Base-by-base conservation (phyloP, 495 filamentous ascomycete genomes). In the Neurospora discreta region DNA sequence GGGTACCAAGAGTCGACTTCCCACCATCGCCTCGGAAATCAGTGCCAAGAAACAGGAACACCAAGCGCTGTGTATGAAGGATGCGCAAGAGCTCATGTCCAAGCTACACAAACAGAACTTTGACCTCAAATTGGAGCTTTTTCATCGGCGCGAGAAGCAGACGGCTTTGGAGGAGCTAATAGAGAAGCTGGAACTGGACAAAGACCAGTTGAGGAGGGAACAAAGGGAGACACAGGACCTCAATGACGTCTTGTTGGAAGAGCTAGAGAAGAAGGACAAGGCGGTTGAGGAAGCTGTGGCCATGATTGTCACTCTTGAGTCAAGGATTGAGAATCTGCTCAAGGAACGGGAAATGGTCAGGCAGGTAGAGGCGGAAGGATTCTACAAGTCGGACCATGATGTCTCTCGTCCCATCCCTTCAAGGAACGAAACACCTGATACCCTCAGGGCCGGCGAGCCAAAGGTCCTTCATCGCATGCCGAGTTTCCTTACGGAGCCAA, bases 31-130 rank as follows among this genome's bases (percentile, higher is more conserved):
- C 18, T 33, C 23, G 26, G 52, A 60, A 60, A 1, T 60, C 52
- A 60, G 52, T 33, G 70, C 79, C 69, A 84, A 81, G 69, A 80
- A 81, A 74, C 77, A 78, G 70, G 79, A 84, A 65, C 80, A 85
- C 76, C 52, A 60, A 16, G 23, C 52, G 13, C 52, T 13, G 16
- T 84, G 85, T 23, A 77, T 83, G 52, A 85, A 84, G 74, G 82
- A 83, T 68, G 80, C 83, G 74, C 82, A 85, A 73, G 78, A 85
- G 76, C 84, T 81, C 46, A 70, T 85, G 43, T 85, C 81, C 23
- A 92, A 87, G 68, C 82, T 97, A 65, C 90, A 90, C 77, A 96
- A 96, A 76, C 88, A 95, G 77, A 95, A 97, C 75, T 98, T 97
- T 77, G 92, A 94, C 77, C 84, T 98, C 71, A 97, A 97, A 79